Base-by-base conservation (phyloP, 768 basidiomycete species). In the Amanita polypyramis region DNA sequence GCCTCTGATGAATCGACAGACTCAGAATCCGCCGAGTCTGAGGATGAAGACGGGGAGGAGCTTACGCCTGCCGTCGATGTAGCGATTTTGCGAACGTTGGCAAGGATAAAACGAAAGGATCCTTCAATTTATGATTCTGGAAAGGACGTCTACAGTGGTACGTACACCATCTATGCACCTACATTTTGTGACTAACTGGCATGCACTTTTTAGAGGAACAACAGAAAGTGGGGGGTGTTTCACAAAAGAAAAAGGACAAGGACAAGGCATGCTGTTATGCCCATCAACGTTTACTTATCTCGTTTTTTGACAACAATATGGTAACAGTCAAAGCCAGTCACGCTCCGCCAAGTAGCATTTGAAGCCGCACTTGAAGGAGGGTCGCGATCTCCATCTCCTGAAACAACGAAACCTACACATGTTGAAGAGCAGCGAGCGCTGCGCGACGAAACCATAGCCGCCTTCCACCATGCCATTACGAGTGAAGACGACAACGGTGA, bases 21-120 rank as follows among this genome's bases (percentile, higher is more conserved):
- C 58, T 85, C 82, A 0, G 86, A 90, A 59, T 75, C 76, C 23
- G 82, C 78, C 36, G 88, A 91, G 56, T 79, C 79, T 1, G 94
- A 98, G 60, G 94, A 98, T 60, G 88, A 93, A 58, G 87, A 95
- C 49, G 96, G 93, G 11, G 90, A 91, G 55, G 89, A 97, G 61
- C 76, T 98, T 43, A 98, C 94, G 0, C 92, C 93, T 3, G 83
- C 82, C 0, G 79, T 97, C 43, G 95, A 97, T 57, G 96, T 82
- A 37, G 96, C 96, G 15, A 96, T 98, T 56, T 73, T 98, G 34
- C 73, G 91, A 41, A 98, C 92, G 1, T 71, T 99, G 7, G 88
- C 84, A 0, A 76, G 82, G 55, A 96, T 98, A 47, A 78, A 79
- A 60, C 73, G 75, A 46, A 85, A 76, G 55, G 90, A 94, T 60